Evolutionary conservation across 2,329 filamentous ascomycete species (phyloP).

Genomic region (Ambrosiella cleistominuta): DNA sequence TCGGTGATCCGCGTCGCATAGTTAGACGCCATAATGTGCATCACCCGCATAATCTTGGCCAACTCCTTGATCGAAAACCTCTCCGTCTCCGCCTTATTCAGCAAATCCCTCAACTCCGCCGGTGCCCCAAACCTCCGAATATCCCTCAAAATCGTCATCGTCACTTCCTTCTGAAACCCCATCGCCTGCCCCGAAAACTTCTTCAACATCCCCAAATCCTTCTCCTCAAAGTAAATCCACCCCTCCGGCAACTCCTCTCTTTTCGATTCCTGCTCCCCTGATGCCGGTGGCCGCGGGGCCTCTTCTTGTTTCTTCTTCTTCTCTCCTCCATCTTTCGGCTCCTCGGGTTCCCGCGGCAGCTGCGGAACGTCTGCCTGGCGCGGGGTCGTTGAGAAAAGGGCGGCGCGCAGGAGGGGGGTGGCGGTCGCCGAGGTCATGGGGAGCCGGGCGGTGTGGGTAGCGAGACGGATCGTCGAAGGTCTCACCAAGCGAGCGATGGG

Average conservation of each 20-base stretch:
- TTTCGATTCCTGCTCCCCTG: neutral
- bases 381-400: slow-evolving; percentile 17
- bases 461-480: slow-evolving; percentile 14
- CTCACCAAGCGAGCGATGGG: slow-evolving; percentile 46
- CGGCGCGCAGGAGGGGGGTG: slow-evolving; percentile 23
- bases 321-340: too few species aligned
- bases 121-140: slow-evolving; percentile 56
- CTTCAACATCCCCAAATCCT: slow-evolving; percentile 35
- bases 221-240: slow-evolving; percentile 29
- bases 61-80: slow-evolving; percentile 28
- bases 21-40: slow-evolving; percentile 35
- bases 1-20: slow-evolving; percentile 15
- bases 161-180: slow-evolving; percentile 37
- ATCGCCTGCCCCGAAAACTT: slow-evolving; percentile 45
- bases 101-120: slow-evolving; percentile 41
- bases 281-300: slow-evolving; percentile 17
- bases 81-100: slow-evolving; percentile 39
- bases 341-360: neutral
- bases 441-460: neutral
- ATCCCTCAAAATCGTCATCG: slow-evolving; percentile 42
- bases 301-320: slow-evolving; percentile 7
- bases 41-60: slow-evolving; percentile 40
- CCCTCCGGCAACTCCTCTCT: slow-evolving; percentile 23
- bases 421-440: slow-evolving; percentile 8
- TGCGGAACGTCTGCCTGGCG: slow-evolving; percentile 23